Evolutionary conservation across 495 filamentous ascomycete species (phyloP), one percentile per base, ranked within the genome.

Genomic region (Oidiodendron maius): DNA sequence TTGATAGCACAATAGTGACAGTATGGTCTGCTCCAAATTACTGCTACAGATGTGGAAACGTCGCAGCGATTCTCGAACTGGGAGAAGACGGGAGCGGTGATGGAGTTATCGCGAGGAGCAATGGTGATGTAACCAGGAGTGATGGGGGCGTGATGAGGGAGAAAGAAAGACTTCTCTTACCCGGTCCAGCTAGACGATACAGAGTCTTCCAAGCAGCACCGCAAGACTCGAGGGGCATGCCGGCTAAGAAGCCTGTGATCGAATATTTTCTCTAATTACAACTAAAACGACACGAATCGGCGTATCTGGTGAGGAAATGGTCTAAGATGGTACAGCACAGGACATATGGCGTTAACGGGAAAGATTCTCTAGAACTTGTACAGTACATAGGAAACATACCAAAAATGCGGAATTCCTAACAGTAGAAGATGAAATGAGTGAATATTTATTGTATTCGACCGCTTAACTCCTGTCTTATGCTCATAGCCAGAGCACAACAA

Each of bases 1-100:
- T 97, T 57, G 91, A 97, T 55, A 81, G 77, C n/a, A 86, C 78
- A 16, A 96, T 98, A 46, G 93, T 98, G 4, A 98, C 93, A 0
- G 93, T 98, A 36, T 98, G 93, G 93, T 88, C 82, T 4, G 93
- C 93, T 39, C 93, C 93, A 2, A 98, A 98, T 62, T 98, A 98
- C 66, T 98, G 93, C 68, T 98, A 98, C 68, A 80, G 93, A 16
- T 98, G 93, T 57, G 93, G 93, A 0, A 98, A 98, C 57, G 94
- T 98, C 16, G 93, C 93, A 3, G 91, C 93, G 3, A 89, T 98
- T 50, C 63, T 98, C 37, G 93, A 98, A 70, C 72, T 98, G 16
- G 87, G 83, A 15, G 93, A 96, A 63, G 94, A 97, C 58, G 74
- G 84, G 2, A 76, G 71, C 30, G 58, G 58, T 10, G 78, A 83